Percentiles rank a stretch among this genome's conserved stretches.
Evolutionary conservation across 305 asterid genomes (phyloP).

Genomic region (Rubia tinctorum): DNA sequence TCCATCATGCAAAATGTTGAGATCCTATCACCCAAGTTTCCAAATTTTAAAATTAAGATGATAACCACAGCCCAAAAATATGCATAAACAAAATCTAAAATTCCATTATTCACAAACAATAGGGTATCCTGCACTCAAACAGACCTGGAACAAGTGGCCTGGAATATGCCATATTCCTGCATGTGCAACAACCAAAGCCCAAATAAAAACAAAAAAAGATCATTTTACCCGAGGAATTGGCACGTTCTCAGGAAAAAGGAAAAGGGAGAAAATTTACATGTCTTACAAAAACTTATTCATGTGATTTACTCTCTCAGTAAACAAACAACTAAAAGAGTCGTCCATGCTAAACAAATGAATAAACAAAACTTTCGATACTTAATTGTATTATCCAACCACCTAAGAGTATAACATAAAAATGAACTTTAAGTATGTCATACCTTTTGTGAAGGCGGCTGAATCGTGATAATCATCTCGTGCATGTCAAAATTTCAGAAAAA

Average conservation of each 20-base stretch:
- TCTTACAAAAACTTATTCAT: no score
- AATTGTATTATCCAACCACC: neutral
- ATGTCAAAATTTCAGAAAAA: neutral
- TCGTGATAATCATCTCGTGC: neutral
- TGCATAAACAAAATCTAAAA: neutral
- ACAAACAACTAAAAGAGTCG: neutral
- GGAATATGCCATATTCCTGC: neutral
- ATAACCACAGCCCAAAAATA: neutral
- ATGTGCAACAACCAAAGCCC: neutral
- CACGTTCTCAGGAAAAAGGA: neutral
- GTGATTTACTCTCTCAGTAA: neutral
- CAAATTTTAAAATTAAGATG: neutral
- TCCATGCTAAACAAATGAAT: neutral
- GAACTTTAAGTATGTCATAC: neutral
- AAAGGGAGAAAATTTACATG: no score
- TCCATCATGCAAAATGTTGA: neutral
- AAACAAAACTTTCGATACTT: neutral
- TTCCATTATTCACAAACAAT: neutral
- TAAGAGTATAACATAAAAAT: neutral
- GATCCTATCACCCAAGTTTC: neutral
- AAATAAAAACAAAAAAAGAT: neutral
- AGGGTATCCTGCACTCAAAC: neutral
- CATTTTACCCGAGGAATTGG: neutral
- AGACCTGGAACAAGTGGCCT: neutral
- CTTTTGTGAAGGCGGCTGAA: neutral